Evolutionary conservation across 2,329 filamentous ascomycete genomes (phyloP).

Genomic region (Penicillium sp.): DNA sequence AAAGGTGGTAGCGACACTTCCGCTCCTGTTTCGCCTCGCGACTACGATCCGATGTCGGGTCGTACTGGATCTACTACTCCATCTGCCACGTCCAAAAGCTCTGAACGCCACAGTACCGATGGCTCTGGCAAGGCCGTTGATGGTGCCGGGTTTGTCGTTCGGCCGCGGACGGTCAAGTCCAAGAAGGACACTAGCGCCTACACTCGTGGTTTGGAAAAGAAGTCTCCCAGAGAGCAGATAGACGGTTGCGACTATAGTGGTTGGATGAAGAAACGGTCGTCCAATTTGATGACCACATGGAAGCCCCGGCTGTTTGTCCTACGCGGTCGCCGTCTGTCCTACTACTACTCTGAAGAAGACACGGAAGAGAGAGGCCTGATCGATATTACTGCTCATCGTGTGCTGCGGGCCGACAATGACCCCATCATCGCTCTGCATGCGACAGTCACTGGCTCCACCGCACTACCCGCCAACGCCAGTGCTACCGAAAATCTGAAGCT

Average conservation of each 20-base stretch:
- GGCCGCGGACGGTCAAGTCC: slow-evolving; percentile 67
- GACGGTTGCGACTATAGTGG: slow-evolving; percentile 88
- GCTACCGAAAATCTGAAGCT: slow-evolving; percentile 45
- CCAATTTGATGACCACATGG: slow-evolving; percentile 96
- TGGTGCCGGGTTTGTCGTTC: slow-evolving; percentile 56
- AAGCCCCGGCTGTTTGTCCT: slow-evolving; percentile 96
- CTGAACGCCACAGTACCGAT: slow-evolving; percentile 79
- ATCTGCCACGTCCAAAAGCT: slow-evolving; percentile 68
- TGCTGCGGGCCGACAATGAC: slow-evolving; percentile 93
- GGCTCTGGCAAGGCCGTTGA: slow-evolving; percentile 57
- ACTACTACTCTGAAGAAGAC: slow-evolving; percentile 95
- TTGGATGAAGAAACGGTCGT: slow-evolving; percentile 99
- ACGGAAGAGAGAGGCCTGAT: slow-evolving; percentile 93
- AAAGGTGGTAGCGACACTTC: slow-evolving; percentile 54
- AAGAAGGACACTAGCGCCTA: slow-evolving; percentile 98
- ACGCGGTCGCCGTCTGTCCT: slow-evolving; percentile 86
- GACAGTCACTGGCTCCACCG: slow-evolving; percentile 84
- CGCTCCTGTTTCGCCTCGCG: slow-evolving; percentile 55
- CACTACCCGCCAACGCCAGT: slow-evolving; percentile 56
- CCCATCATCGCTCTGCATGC: slow-evolving; percentile 89
- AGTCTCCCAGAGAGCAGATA: slow-evolving; percentile 82
- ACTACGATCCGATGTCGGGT: slow-evolving; percentile 68
- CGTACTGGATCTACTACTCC: slow-evolving; percentile 76
- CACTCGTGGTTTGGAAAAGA: slow-evolving; percentile 80
- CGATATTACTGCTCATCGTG: slow-evolving; percentile 95